A percentile compares a stretch with the other conserved stretches of the same genome.
Evolutionary conservation across 176 grass and related monocot species (phyloP).

Genomic region (Carex kokanica): DNA sequence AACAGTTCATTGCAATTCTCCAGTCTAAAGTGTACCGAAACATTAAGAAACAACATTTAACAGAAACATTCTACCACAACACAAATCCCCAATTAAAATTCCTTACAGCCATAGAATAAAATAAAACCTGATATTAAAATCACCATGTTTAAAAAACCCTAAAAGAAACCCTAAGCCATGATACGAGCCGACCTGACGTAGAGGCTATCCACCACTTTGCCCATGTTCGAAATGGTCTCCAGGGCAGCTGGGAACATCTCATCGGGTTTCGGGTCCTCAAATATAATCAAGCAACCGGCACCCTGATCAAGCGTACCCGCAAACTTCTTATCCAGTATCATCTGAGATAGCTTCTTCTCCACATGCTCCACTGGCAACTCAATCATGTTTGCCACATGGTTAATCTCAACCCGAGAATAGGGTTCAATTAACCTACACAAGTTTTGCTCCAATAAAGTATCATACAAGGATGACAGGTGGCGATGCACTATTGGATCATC

Average conservation of each 20-base stretch:
- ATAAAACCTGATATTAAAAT: not conserved
- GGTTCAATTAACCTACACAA: slow-evolving; percentile 76
- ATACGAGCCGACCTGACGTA: slow-evolving; percentile 80
- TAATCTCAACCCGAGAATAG: slow-evolving; percentile 76
- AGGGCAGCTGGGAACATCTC: slow-evolving; percentile 76
- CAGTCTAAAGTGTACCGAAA: not conserved
- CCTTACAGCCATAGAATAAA: not conserved
- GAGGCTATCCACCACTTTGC: slow-evolving; percentile 73
- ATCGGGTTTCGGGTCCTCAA: slow-evolving; percentile 59
- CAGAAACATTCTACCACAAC: not conserved
- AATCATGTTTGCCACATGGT: slow-evolving; percentile 60
- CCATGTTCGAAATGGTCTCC: slow-evolving; percentile 68
- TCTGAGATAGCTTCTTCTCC: slow-evolving; percentile 79
- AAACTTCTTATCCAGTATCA: slow-evolving; percentile 88
- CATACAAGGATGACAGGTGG: slow-evolving; percentile 74
- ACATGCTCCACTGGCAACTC: slow-evolving; percentile 65
- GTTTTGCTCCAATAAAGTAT: slow-evolving; percentile 84
- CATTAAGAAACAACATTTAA: slow-evolving; percentile 18
- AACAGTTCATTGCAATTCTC: not conserved
- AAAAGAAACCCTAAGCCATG: slow-evolving; percentile 47
- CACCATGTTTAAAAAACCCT: slow-evolving; percentile 13
- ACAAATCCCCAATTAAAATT: slow-evolving; percentile 15
- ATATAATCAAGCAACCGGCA: slow-evolving; percentile 81
- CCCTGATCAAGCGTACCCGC: slow-evolving; percentile 76
- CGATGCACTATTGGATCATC: slow-evolving; percentile 77